Evolutionary conservation across 805 yeast species (phyloP).

Genomic region (Wickerhamiella vanderwaltii): DNA sequence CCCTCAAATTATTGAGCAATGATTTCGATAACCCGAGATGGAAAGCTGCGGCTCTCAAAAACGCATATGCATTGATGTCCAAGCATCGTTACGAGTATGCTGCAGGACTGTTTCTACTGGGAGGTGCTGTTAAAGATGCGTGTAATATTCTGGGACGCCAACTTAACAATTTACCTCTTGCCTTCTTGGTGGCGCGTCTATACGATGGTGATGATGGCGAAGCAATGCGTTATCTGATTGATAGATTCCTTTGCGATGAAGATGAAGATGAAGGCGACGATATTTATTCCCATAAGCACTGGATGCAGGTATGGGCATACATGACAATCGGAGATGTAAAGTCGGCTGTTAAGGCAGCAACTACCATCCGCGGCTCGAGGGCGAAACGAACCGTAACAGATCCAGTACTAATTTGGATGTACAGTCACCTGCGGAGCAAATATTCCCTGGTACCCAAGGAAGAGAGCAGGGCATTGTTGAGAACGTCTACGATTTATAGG

Average conservation of each 20-base stretch:
- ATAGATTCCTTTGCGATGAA: slow-evolving; percentile 6
- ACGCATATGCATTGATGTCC: slow-evolving; percentile 81
- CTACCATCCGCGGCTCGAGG: slow-evolving; percentile 1
- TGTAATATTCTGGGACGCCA: slow-evolving; percentile 61
- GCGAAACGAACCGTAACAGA: slow-evolving; percentile 48
- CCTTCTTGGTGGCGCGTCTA: slow-evolving; percentile 68
- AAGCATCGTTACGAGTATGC: slow-evolving; percentile 82
- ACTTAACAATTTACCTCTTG: slow-evolving; percentile 56
- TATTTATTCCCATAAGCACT: slow-evolving; percentile 29
- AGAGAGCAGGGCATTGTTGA: slow-evolving; percentile 52
- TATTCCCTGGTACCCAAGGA: slow-evolving; percentile 40
- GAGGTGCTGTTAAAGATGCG: slow-evolving; percentile 62
- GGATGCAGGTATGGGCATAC: slow-evolving; percentile 72
- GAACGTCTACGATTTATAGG: slow-evolving; percentile 54
- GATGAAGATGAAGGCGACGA: neutral
- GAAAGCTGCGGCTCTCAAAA: slow-evolving; percentile 80
- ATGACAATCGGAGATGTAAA: slow-evolving; percentile 47
- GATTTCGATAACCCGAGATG: slow-evolving; percentile 68
- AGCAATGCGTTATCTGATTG: slow-evolving; percentile 32
- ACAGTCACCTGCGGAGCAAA: slow-evolving; percentile 45
- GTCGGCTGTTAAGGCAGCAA: slow-evolving; percentile 44
- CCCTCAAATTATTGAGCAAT: slow-evolving; percentile 61
- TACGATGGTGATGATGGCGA: slow-evolving; percentile 48
- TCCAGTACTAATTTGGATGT: slow-evolving; percentile 64
- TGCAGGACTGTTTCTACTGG: slow-evolving; percentile 76